A percentile compares a stretch with the other conserved stretches of the same genome.
These are phyloP conservation scores for Pseudopithomyces chartarum DNA, from an alignment of 2,329 filamentous ascomycete species.

Conservation along the genomic window DNA sequence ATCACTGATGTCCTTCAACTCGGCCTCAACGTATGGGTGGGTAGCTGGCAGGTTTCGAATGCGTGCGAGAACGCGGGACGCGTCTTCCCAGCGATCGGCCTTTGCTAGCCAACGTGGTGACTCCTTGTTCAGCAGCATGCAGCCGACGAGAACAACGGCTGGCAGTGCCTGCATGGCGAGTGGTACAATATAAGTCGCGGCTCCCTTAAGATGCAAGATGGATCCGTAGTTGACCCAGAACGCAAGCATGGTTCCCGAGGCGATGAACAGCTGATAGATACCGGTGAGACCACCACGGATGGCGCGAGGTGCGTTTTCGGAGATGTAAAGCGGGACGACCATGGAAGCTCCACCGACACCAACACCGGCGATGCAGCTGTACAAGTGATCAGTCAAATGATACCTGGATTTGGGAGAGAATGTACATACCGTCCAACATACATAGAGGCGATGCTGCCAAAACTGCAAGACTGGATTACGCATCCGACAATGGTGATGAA, in stretches of 20 bases:
- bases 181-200: constrained; percentile 64
- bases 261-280: constrained; percentile 65
- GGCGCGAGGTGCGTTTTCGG: constrained; percentile 63
- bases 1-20: constrained; percentile 44
- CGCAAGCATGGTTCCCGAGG: constrained; percentile 57
- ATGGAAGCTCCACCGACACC: constrained; percentile 59
- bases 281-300: constrained; percentile 65
- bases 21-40: constrained; percentile 44
- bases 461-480: constrained; percentile 67
- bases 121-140: constrained; percentile 68
- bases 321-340: constrained; percentile 65
- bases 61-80: constrained; percentile 59
- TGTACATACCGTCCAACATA: constrained; percentile 64
- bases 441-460: constrained; percentile 65
- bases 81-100: constrained; percentile 70
- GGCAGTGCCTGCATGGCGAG: constrained; percentile 69
- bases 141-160: constrained; percentile 62
- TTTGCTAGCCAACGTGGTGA: constrained; percentile 72
- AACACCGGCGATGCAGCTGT: constrained; percentile 59
- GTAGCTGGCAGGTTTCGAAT: constrained; percentile 58
- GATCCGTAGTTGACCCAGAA: constrained; percentile 62
- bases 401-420: not conserved
- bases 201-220: constrained; percentile 52
- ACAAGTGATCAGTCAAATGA: constrained; percentile 17
- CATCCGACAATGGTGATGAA: constrained; percentile 65